These are phyloP conservation scores for Lodderomyces metapsilosis DNA, from an alignment of 1,139 yeast species.

Conservation along the genomic window DNA sequence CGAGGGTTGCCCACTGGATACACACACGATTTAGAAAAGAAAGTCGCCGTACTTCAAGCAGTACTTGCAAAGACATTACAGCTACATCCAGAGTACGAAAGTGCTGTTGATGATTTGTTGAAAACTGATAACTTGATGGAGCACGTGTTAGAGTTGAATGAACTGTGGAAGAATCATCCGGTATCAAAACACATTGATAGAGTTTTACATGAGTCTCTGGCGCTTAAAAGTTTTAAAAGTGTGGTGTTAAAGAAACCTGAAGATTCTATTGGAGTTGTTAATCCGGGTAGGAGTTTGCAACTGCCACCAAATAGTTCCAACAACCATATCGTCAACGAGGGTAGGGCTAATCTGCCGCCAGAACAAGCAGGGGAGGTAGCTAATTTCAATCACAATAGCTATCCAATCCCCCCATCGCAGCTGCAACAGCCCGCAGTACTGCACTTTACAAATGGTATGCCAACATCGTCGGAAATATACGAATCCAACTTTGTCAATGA, in stretches of 20 bases:
- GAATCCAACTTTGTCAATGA: conserved; percentile 14
- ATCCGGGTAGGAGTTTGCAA: not conserved
- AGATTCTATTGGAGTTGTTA: not conserved
- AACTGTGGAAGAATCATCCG: conserved; percentile 14
- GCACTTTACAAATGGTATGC: not conserved
- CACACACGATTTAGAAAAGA: conserved; percentile 23
- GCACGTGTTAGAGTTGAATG: conserved; percentile 11
- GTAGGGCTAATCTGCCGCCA: too few relatives aligned
- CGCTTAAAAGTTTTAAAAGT: not conserved
- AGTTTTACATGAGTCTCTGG: not conserved
- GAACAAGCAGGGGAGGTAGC: not conserved
- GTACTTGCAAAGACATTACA: conserved; percentile 15
- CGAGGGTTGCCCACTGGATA: conserved; percentile 26
- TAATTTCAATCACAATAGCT: not conserved
- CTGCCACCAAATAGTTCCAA: conserved; percentile 4
- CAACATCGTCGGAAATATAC: not conserved
- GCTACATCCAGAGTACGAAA: conserved; percentile 9
- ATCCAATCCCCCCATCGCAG: not conserved
- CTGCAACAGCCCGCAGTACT: not conserved
- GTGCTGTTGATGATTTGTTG: conserved; percentile 9
- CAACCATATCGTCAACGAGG: not conserved
- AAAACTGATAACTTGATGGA: conserved; percentile 6
- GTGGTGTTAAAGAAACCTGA: not conserved
- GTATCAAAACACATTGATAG: conserved; percentile 8
- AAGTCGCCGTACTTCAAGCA: conserved; percentile 19